These are phyloP conservation scores for Exophiala spinifera DNA, from an alignment of 2,329 filamentous ascomycete genomes.

Conservation along the genomic window DNA sequence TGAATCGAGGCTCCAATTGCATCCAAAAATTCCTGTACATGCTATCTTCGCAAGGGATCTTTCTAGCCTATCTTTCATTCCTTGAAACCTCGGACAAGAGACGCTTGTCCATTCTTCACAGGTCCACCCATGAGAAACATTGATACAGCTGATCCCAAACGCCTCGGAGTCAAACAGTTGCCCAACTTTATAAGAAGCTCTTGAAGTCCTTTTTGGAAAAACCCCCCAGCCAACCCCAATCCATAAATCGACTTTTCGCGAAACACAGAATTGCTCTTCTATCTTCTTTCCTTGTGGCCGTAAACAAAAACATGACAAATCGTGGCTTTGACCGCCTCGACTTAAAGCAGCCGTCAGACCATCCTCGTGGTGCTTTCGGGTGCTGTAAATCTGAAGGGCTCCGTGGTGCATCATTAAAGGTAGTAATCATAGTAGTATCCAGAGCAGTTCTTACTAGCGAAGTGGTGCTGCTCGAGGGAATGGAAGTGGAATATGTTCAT, in stretches of 20 bases:
- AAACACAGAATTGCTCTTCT: neutral
- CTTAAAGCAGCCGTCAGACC: too few relatives aligned
- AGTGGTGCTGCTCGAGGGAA: neutral
- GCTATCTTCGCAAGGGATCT: too few relatives aligned
- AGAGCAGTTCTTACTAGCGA: neutral
- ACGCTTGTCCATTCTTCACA: too few relatives aligned
- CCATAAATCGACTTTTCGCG: neutral
- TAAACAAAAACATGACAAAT: neutral
- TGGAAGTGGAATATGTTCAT: constrained; percentile 3
- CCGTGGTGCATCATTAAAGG: neutral
- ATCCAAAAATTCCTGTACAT: too few relatives aligned
- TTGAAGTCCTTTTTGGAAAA: neutral
- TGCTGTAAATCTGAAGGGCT: too few relatives aligned
- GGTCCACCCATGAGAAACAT: too few relatives aligned
- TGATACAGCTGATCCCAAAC: too few relatives aligned
- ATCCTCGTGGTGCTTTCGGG: too few relatives aligned
- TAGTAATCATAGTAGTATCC: neutral
- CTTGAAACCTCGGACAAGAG: too few relatives aligned
- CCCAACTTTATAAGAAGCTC: neutral
- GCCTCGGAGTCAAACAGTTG: neutral
- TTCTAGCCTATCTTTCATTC: too few relatives aligned
- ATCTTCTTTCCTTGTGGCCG: neutral
- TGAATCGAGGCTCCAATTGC: too few relatives aligned
- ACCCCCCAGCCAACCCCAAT: neutral
- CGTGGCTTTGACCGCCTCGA: neutral